A percentile compares a stretch with the other conserved stretches of the same genome.
Conservation (phyloP, 2,329 filamentous ascomycete genomes). For the Trichoderma lentiforme region DNA sequence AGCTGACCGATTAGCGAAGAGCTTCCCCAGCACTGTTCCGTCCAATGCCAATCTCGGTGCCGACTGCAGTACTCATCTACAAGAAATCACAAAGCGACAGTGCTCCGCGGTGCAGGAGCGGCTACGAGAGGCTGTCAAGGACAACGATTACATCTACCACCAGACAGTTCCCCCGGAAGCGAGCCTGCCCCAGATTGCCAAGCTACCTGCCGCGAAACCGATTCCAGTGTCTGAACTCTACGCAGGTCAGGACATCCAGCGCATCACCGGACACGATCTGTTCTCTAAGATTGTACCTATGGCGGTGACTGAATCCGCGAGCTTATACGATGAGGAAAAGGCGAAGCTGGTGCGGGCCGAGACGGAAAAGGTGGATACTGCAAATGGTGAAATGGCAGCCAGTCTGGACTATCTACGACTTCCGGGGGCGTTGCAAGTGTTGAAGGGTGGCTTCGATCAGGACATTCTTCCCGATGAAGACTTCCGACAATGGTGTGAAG, state of each 20-base stretch:
- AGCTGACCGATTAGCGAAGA: constrained; percentile 70
- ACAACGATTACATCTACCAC: constrained; percentile 99
- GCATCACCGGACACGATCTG: constrained; percentile 94
- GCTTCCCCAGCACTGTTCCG: constrained; percentile 76
- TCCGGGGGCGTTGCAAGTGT: constrained; percentile 80
- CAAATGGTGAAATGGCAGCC: constrained; percentile 93
- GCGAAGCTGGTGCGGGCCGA: constrained; percentile 92
- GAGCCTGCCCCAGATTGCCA: constrained; percentile 75
- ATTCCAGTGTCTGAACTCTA: constrained; percentile 97
- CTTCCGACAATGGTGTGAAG: constrained; percentile 90
- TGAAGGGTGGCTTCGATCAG: constrained; percentile 91
- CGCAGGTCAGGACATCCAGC: constrained; percentile 92
- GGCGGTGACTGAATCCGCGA: constrained; percentile 93
- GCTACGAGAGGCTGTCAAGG: constrained; percentile 71
- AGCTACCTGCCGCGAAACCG: constrained; percentile 91
- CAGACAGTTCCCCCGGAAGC: constrained; percentile 85
- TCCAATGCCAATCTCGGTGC: constrained; percentile 78
- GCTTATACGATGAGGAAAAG: constrained; percentile 97
- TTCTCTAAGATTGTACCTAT: constrained; percentile 96
- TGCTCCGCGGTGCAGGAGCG: constrained; percentile 77
- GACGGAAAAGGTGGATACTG: constrained; percentile 86
- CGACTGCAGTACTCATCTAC: constrained; percentile 70
- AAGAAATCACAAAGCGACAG: constrained; percentile 83
- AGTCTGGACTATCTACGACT: constrained; percentile 91
- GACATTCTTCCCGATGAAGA: constrained; percentile 85